Percentiles rank a stretch among this genome's conserved stretches.
These are phyloP conservation scores for Elsinoe fawcettii DNA, from an alignment of 2,329 filamentous ascomycete species.

Conservation along the genomic window DNA sequence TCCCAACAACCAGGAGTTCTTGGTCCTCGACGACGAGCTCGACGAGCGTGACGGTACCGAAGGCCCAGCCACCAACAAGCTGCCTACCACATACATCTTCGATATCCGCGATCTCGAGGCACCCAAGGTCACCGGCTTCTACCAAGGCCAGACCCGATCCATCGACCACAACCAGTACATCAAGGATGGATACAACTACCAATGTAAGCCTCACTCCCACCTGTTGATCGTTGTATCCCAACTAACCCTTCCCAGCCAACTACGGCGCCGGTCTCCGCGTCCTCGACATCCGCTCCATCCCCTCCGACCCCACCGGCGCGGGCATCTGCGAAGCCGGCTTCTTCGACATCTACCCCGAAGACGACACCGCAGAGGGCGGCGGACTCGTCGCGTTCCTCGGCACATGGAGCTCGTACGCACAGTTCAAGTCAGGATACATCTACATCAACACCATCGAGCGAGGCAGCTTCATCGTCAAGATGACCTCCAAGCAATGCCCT, in stretches of 20 bases:
- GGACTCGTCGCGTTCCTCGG: conserved; percentile 28
- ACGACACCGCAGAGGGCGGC: conserved; percentile 36
- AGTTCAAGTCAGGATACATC: conserved; percentile 44
- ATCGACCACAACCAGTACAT: conserved; percentile 40
- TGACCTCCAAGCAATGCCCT: conserved; percentile 16
- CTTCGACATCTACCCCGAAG: conserved; percentile 47
- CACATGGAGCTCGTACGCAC: conserved; percentile 44
- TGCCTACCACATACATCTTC: conserved; percentile 43
- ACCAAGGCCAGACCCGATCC: conserved; percentile 28
- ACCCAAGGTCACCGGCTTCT: conserved; percentile 36
- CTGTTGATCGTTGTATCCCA: no score
- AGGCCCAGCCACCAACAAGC: conserved; percentile 37
- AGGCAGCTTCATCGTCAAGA: conserved; percentile 43
- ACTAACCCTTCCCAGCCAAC: conserved; percentile 21
- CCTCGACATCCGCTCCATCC: conserved; percentile 31
- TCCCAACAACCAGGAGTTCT: conserved; percentile 37
- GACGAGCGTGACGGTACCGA: conserved; percentile 41
- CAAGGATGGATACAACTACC: conserved; percentile 31
- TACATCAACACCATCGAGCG: conserved; percentile 48
- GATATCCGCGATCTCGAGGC: conserved; percentile 40
- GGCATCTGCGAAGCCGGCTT: conserved; percentile 41
- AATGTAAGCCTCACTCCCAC: conserved; percentile 20
- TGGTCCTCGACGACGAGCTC: conserved; percentile 48
- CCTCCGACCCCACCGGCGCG: conserved; percentile 39
- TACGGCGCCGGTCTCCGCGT: conserved; percentile 32